Conservation (phyloP, 768 basidiomycete genomes). For the Kwoniella europaea region DNA sequence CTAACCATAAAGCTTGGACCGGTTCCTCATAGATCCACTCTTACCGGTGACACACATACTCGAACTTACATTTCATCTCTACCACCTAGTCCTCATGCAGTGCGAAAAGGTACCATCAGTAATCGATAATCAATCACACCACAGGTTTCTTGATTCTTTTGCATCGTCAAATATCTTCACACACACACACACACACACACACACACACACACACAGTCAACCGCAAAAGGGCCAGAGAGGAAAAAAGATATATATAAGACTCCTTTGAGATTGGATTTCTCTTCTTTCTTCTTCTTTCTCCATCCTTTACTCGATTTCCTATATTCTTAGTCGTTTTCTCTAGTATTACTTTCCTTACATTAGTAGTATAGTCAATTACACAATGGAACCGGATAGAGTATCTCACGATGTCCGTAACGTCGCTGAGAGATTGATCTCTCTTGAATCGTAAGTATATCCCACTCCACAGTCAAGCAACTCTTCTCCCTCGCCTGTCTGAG, state of each 20-base stretch:
- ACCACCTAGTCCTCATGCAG: background rate
- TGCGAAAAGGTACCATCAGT: conserved; percentile 1
- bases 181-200: background rate
- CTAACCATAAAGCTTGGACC: background rate
- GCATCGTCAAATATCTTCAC: background rate
- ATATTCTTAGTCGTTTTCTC: conserved; percentile 1
- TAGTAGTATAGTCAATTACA: background rate
- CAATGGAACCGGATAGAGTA: conserved; percentile 34
- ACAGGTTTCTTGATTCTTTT: background rate
- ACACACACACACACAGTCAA: conserved; percentile 1
- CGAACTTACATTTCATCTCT: no score
- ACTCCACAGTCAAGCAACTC: background rate
- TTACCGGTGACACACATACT: conserved; percentile 10
- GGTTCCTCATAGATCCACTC: background rate
- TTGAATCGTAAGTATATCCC: conserved; percentile 40
- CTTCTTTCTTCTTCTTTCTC: conserved; percentile 11
- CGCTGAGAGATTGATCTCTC: conserved; percentile 36
- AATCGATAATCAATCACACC: conserved; percentile 1
- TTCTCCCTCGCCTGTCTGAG: no score
- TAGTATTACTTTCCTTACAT: background rate
- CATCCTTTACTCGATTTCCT: conserved; percentile 4
- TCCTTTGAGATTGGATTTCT: background rate
- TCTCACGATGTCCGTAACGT: conserved; percentile 25
- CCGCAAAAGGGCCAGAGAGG: background rate
- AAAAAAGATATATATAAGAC: conserved; percentile 1